Evolutionary conservation across 768 basidiomycete genomes (phyloP).

Genomic region (Tremella fuciformis): DNA sequence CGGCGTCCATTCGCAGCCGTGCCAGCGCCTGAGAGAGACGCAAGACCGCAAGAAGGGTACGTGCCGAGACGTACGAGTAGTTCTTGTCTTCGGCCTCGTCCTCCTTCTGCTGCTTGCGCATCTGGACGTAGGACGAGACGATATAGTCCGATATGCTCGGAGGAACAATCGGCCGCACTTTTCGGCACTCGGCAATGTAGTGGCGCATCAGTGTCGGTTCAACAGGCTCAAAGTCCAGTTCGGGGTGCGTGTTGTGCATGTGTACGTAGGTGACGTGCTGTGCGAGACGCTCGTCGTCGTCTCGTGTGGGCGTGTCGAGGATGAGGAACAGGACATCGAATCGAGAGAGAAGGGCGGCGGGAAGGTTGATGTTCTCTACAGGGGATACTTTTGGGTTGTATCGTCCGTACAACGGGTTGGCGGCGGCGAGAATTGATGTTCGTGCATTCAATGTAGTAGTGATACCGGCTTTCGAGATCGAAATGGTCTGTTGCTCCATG

Average conservation of each 20-base stretch:
- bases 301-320: constrained; percentile 88
- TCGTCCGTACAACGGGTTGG: constrained; percentile 94
- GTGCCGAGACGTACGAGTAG: constrained; percentile 91
- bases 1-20: constrained; percentile 76
- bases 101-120: constrained; percentile 88
- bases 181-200: constrained; percentile 88
- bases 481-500: constrained; percentile 69
- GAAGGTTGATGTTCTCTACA: constrained; percentile 98
- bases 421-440: constrained; percentile 74
- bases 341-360: constrained; percentile 90
- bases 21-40: constrained; percentile 93
- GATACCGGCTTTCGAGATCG: constrained; percentile 60
- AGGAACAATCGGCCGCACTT: constrained; percentile 84
- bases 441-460: constrained; percentile 59
- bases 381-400: constrained; percentile 98
- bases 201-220: constrained; percentile 87
- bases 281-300: constrained; percentile 92
- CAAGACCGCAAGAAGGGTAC: constrained; percentile 89
- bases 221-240: constrained; percentile 69
- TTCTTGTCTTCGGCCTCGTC: constrained; percentile 83
- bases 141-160: constrained; percentile 84
- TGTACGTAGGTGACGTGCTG: constrained; percentile 98
- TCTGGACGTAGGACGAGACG: constrained; percentile 89
- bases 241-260: constrained; percentile 89
- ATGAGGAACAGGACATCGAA: constrained; percentile 97